Base-by-base conservation (phyloP, 495 filamentous ascomycete genomes). In the Penicillium parvum region DNA sequence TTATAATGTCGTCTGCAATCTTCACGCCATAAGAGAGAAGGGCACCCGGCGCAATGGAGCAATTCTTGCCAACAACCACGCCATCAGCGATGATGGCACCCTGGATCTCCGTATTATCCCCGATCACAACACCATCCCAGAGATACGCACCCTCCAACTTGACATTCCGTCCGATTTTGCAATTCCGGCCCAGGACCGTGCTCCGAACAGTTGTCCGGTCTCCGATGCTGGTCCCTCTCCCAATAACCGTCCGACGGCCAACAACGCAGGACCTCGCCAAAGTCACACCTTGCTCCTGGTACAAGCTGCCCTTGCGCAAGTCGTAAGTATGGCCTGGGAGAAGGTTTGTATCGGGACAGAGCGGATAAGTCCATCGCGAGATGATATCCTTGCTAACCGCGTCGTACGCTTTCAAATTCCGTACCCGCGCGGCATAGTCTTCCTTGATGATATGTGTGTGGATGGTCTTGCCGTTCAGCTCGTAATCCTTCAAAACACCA, bases 381-480 rank as follows among this genome's bases (percentile, higher is more conserved):
- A 92, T 73, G n/a, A 96, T 73, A 57, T 99, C 94, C 59, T 77
- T 81, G 61, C 78, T 91, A n/a, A 97, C 75, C 14, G 89, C 82
- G 59, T 96, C 88, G 61, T 97, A 99, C 37, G 91, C 84, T 57
- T 84, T 83, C 27, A 97, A 69, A 52, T 87, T 94, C 49, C 78
- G 82, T 8, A 86, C 91, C 35, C 92, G 76, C 0, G 89, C 88
- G 4, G 86, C 85, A 40, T 91, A 89, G 40, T 78, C 66, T 36
- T 88, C 80, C 17, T 78, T 76, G 38, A 96, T 66, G 42, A 98
- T 83, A 47, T 96, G 81, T n/a, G 86, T 85, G 58, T 96, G 88
- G 20, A 99, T 85, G 4, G 88, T 89, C 71, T 96, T 96, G 17
- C 88, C 89, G 64, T 96, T 96, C 33, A 96, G 74, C 61, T 99